Evolutionary conservation across 371 early-diverging fungal species (phyloP).

Genomic region (Lichtheimia ramosa): DNA sequence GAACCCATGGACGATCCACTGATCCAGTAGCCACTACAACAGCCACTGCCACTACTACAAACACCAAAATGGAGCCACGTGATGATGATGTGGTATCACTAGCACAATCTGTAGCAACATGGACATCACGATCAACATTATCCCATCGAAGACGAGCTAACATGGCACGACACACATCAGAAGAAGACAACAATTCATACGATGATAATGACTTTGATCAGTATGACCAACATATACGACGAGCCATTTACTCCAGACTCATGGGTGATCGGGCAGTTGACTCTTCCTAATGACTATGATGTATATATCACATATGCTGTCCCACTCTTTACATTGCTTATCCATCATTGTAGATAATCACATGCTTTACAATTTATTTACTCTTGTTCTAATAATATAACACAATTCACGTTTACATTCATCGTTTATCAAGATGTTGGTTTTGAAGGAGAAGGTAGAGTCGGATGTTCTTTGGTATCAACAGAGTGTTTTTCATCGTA

Average conservation of each 20-base stretch:
- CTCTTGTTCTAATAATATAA: too few species aligned
- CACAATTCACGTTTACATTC: too few species aligned
- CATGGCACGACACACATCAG: neutral
- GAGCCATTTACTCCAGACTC: constrained; percentile 30
- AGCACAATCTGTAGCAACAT: constrained; percentile 25
- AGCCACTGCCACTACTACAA: neutral
- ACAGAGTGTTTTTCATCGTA: too few species aligned
- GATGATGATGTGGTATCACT: constrained; percentile 25
- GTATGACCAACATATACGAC: constrained; percentile 32
- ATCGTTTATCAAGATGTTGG: too few species aligned
- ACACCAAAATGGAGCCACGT: constrained; percentile 1
- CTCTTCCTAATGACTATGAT: too few species aligned
- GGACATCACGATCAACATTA: constrained; percentile 19
- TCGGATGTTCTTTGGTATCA: too few species aligned
- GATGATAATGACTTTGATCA: constrained; percentile 18
- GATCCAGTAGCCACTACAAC: neutral
- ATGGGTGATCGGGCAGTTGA: constrained; percentile 18
- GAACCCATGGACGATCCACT: neutral
- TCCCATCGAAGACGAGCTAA: constrained; percentile 6
- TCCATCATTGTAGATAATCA: too few species aligned
- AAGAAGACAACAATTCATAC: constrained; percentile 3
- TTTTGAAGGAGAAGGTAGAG: too few species aligned
- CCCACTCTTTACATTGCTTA: too few species aligned
- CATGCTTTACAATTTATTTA: too few species aligned
- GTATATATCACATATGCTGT: neutral